Base-by-base conservation (phyloP, 768 basidiomycete species). In the Pleurotus tuoliensis region DNA sequence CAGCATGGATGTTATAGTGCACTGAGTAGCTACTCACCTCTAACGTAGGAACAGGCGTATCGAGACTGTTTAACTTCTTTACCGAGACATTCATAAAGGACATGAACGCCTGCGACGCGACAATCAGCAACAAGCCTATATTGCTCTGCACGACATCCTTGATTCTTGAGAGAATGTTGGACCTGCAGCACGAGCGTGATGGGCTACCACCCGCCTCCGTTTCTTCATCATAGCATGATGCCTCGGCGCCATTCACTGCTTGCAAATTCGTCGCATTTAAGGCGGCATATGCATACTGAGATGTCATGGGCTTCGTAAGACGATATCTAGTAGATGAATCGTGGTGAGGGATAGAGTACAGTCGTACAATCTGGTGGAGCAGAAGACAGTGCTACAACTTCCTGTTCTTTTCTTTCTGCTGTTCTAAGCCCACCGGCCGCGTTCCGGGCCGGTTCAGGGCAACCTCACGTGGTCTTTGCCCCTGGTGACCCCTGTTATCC, bases 41-140 rank as follows among this genome's bases (percentile, higher is more conserved):
- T 11, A 84, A 67, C 3, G 81, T 74, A 3, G 82, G 78, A 11
- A 86, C 79, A 1, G 84, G 86, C 9, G 79, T 72, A 58, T 85
- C 81, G 4, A 86, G 69, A 16, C 67, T 70, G 57, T 83, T 80
- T 57, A 90, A 68, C 58, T 73, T 74, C 69, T 90, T 89, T 44
- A 90, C 87, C 4, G 78, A 70, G 3, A 84, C 71, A 50, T 83
- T 83, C 76, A 87, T 85, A 25, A 78, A 65, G 5, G 84, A 76
- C 39, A 86, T 78, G 68, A 85, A 84, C 12, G 83, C 71, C 64
- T 88, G 83, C 8, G 85, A 67, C 2, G 70, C 69, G 4, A 76
- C 77, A 15, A 90, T 77, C 15, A 88, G 73, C 34, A 87, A 67
- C 51, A 91, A 68, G 7, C 88, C 88, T 3, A 72, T 66, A 68